Percentiles rank a stretch among this genome's conserved stretches.
Evolutionary conservation across 202 grass and related monocot genomes (phyloP).

Genomic region (Carex sylvatica): DNA sequence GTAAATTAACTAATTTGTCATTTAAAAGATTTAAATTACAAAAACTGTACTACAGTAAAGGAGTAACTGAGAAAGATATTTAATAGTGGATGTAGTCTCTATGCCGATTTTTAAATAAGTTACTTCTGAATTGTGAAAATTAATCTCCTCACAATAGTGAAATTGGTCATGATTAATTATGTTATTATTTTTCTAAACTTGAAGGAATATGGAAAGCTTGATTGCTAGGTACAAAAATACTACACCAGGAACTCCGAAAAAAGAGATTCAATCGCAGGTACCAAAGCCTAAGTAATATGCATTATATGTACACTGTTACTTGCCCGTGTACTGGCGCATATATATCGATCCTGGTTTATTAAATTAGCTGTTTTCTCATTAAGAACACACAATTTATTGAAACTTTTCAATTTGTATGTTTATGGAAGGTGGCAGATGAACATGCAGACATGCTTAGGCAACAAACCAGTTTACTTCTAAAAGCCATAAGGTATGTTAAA

Average conservation of each 20-base stretch:
- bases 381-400: background rate
- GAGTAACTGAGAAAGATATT: background rate
- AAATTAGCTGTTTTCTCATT: background rate
- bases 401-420: background rate
- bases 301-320: background rate
- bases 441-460: background rate
- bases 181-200: background rate
- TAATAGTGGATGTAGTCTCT: background rate
- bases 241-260: conserved; percentile 29
- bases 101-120: background rate
- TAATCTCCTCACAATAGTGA: background rate
- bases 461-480: conserved; percentile 6
- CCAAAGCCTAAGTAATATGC: conserved; percentile 3
- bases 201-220: conserved; percentile 71
- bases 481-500: background rate
- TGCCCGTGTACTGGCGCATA: background rate
- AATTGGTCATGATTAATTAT: conserved; percentile 4
- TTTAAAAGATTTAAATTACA: background rate
- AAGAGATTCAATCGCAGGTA: conserved; percentile 48
- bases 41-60: background rate
- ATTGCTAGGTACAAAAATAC: conserved; percentile 67
- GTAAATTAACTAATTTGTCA: background rate
- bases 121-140: background rate
- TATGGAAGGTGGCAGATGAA: conserved; percentile 2
- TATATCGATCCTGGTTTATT: background rate